Percentiles rank a stretch among this genome's conserved stretches.
Conservation (phyloP, 106 monocot species). For the Alisma plantagoaquatica region DNA sequence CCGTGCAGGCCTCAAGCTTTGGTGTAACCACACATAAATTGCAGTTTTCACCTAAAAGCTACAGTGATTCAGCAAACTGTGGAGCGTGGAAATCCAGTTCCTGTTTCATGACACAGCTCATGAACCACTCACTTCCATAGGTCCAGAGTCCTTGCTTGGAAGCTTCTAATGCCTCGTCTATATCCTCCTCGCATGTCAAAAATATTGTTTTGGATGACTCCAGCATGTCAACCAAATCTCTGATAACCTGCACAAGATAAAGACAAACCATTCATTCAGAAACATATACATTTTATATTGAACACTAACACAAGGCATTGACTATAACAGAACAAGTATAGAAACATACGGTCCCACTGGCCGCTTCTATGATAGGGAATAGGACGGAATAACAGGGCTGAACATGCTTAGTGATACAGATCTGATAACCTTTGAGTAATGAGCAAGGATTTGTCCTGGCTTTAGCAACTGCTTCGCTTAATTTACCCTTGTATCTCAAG, state of each 20-base stretch:
- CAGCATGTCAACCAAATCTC: slow-evolving; percentile 7
- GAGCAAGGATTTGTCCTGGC: slow-evolving; percentile 44
- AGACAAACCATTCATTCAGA: too few species aligned
- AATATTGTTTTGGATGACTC: slow-evolving; percentile 48
- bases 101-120: slow-evolving; percentile 76
- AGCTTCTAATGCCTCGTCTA: slow-evolving; percentile 47
- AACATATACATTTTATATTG: too few species aligned
- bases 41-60: slow-evolving; percentile 4
- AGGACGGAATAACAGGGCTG: slow-evolving; percentile 48
- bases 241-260: slow-evolving; percentile 29
- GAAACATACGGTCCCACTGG: slow-evolving; percentile 79
- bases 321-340: too few species aligned
- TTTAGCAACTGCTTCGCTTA: slow-evolving; percentile 51
- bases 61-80: slow-evolving; percentile 70
- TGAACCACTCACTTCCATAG: slow-evolving; percentile 65
- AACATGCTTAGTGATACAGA: slow-evolving; percentile 56
- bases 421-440: slow-evolving; percentile 47
- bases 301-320: too few species aligned
- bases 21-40: too few species aligned
- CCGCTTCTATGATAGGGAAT: slow-evolving; percentile 40
- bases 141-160: slow-evolving; percentile 46
- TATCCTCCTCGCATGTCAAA: slow-evolving; percentile 70
- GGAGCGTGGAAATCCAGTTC: slow-evolving; percentile 64
- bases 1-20: too few species aligned
- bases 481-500: slow-evolving; percentile 43